Base-by-base conservation (phyloP, 331 rosid species). In the Telfairia occidentalis region DNA sequence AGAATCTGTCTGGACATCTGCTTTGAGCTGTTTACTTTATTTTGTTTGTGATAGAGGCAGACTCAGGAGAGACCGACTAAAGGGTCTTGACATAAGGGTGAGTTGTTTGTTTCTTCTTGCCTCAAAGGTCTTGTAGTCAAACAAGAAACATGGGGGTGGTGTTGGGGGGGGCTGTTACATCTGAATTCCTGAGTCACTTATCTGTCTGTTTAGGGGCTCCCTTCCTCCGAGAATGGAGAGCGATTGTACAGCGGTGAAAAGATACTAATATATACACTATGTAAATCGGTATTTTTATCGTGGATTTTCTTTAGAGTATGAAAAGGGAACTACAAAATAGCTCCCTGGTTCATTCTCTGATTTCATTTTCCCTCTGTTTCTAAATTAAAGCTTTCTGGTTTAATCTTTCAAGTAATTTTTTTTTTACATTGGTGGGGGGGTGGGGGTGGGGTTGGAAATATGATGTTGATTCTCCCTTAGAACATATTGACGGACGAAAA, bases 1-100 rank as follows among this genome's bases (percentile, higher is more conserved):
- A 81, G 99, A 95, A 83, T 84, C 96, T 55, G 96, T 95, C 71
- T 92, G 99, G 99, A 96, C 99, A 79, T 92, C 97, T 85, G 99
- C 97, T 45, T 89, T 95, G 43, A 95, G 99, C 90, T 95, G 99
- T 86, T 81, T 95, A 86, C 92, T 95, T 40, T 95, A 95, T 89
- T 95, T 95, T 83, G 94, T 95, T 80, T 92, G 97, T 65, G 96
- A 92, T 81, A 86, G 97, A 84, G 99, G 97, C 53, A 89, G 83
- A 84, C 90, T 92, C 79, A 77, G 87, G 90, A 90, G 97, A 89
- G 87, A 77, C 60, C 88, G 92, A 73, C 80, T 95, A 74, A 84
- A 79, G 77, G 99, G 97, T 77, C 97, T 95, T 75, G 99, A 95
- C 84, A 89, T 92, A 87, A 90, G 99, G 94, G 99, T 95, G 81